Percentiles rank a stretch among this genome's conserved stretches.
Evolutionary conservation across 805 yeast species (phyloP).

Genomic region (Debaryomyces hansenii): DNA sequence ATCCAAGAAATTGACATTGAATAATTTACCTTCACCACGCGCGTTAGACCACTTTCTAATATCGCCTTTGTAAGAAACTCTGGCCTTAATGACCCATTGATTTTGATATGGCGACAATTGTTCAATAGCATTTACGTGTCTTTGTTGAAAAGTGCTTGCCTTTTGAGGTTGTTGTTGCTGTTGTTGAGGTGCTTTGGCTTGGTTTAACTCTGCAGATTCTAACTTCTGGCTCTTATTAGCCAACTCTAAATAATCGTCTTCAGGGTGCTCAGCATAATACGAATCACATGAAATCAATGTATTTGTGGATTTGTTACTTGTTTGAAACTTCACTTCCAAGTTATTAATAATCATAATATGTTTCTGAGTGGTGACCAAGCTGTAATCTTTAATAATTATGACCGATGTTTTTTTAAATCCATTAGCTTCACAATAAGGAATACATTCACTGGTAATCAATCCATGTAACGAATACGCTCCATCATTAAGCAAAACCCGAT

Average conservation of each 20-base stretch:
- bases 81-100: slow-evolving; percentile 89
- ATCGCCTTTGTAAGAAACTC: slow-evolving; percentile 86
- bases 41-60: slow-evolving; percentile 84
- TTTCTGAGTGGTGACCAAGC: slow-evolving; percentile 48
- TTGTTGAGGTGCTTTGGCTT: slow-evolving; percentile 6
- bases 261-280: slow-evolving; percentile 59
- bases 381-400: slow-evolving; percentile 41
- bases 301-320: slow-evolving; percentile 38
- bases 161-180: slow-evolving; percentile 6
- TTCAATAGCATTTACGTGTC: slow-evolving; percentile 70
- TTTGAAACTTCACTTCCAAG: slow-evolving; percentile 40
- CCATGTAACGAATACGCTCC: slow-evolving; percentile 40
- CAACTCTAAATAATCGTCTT: slow-evolving; percentile 41
- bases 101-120: slow-evolving; percentile 89
- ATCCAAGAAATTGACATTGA: slow-evolving; percentile 84
- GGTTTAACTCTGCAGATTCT: slow-evolving; percentile 7
- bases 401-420: slow-evolving; percentile 48
- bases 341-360: slow-evolving; percentile 49
- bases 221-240: slow-evolving; percentile 12
- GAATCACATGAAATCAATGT: slow-evolving; percentile 51
- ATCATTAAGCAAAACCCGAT: slow-evolving; percentile 39
- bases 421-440: slow-evolving; percentile 37
- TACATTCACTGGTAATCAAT: slow-evolving; percentile 41
- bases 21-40: slow-evolving; percentile 86
- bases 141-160: slow-evolving; percentile 9